Evolutionary conservation across 306 rosid genomes (phyloP).

Genomic region (Castanea crenata): DNA sequence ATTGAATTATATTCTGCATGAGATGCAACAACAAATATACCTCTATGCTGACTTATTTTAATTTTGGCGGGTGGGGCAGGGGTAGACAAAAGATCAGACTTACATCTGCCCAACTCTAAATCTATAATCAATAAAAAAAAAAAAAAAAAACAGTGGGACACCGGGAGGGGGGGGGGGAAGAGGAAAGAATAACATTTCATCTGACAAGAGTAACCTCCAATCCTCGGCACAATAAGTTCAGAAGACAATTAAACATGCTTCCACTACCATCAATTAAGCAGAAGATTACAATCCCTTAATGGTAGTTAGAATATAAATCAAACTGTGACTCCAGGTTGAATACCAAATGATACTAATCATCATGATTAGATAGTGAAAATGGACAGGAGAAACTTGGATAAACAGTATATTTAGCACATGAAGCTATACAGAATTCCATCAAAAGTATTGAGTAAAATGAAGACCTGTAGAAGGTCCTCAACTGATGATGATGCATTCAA

Average conservation of each 20-base stretch:
- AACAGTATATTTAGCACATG: not conserved
- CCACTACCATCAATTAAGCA: not conserved
- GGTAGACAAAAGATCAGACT: not conserved
- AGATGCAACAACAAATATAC: not conserved
- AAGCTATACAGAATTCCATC: not conserved
- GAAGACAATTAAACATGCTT: not conserved
- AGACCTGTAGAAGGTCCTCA: conserved; percentile 85
- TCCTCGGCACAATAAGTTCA: not conserved
- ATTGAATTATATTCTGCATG: not conserved
- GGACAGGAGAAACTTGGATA: not conserved
- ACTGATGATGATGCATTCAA: conserved; percentile 58
- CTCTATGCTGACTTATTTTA: not conserved
- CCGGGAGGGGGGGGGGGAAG: too few relatives aligned
- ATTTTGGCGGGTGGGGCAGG: too few relatives aligned
- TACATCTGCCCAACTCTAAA: not conserved
- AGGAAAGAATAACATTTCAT: not conserved
- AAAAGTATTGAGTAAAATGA: not conserved
- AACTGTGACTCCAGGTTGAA: not conserved
- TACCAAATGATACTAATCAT: not conserved
- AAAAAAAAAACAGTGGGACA: not conserved
- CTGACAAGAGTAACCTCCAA: not conserved
- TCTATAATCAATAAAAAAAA: not conserved
- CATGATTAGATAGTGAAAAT: not conserved
- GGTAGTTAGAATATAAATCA: not conserved
- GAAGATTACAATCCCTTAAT: not conserved